Percentiles rank a stretch among this genome's conserved stretches.
phyloP scores from a whole-genome alignment of 1,284 basidiomycete genomes.

The Anthracocystis setariae region DNA sequence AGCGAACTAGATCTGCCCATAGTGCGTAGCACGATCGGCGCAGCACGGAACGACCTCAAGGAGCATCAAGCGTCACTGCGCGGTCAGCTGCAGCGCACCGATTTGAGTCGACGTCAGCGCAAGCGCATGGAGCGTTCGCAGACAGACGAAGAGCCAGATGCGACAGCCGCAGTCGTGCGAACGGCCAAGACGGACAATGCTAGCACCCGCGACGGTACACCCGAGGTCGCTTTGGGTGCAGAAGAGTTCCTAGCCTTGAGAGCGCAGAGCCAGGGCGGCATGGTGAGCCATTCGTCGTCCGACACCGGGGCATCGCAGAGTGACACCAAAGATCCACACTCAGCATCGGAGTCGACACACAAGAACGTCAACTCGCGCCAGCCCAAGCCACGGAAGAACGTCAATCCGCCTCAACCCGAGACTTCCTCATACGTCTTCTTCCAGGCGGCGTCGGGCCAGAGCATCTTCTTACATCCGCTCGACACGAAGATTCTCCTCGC shows the following conservation, averaged over 20 bases:
- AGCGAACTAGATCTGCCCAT: constrained; percentile 55
- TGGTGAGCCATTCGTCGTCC: constrained; percentile 9
- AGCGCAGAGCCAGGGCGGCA: constrained; percentile 34
- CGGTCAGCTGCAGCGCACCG: constrained; percentile 22
- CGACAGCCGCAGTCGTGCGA: constrained; percentile 1
- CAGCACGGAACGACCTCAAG: constrained; percentile 73
- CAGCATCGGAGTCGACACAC: constrained; percentile 2
- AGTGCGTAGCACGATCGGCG: constrained; percentile 52
- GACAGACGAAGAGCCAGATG: constrained; percentile 30
- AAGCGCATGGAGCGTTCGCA: constrained; percentile 47
- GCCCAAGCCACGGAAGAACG: constrained; percentile 40
- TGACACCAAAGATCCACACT: constrained; percentile 5
- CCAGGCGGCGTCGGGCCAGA: constrained; percentile 89
- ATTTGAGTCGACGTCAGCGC: constrained; percentile 50
- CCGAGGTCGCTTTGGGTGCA: constrained; percentile 30
- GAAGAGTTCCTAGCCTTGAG: constrained; percentile 42
- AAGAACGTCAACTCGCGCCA: constrained; percentile 9
- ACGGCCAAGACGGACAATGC: constrained; percentile 1
- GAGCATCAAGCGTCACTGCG: constrained; percentile 68
- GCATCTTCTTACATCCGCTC: constrained; percentile 91
- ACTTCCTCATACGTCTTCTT: constrained; percentile 83
- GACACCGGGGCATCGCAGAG: constrained; percentile 5
- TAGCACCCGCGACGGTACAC: constrained; percentile 17
- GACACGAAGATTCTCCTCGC: constrained; percentile 92
- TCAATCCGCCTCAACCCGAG: constrained; percentile 62